Conservation (phyloP, 495 filamentous ascomycete species). For the Penicillium longicatenatum region DNA sequence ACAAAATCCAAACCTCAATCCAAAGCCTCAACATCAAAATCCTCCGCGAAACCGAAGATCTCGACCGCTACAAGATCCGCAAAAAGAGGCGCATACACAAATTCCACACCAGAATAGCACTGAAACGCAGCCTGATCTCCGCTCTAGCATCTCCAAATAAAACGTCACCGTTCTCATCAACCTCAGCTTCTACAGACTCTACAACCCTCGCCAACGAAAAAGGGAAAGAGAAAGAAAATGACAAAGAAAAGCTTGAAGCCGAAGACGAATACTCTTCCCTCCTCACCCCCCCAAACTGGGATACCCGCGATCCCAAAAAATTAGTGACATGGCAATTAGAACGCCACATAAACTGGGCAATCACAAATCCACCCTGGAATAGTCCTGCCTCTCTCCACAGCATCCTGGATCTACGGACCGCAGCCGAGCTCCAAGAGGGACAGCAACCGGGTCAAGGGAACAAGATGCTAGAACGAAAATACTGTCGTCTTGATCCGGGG, state of each 20-base stretch:
- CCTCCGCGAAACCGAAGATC: background rate
- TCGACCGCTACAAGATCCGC: background rate
- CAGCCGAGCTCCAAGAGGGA: background rate
- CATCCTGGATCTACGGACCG: constrained; percentile 6
- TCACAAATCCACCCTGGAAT: background rate
- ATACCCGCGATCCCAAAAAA: background rate
- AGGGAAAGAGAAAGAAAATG: background rate
- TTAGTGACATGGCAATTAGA: constrained; percentile 5
- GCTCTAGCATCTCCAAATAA: background rate
- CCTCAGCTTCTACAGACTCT: background rate
- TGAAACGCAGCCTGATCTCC: background rate
- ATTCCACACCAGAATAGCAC: background rate
- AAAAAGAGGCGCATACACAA: background rate
- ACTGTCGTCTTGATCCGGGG: constrained; percentile 2
- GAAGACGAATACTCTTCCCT: background rate
- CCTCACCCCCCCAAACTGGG: background rate
- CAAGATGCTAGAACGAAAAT: background rate
- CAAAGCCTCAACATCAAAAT: background rate
- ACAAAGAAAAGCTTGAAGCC: background rate
- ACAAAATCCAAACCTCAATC: background rate
- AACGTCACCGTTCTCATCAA: background rate
- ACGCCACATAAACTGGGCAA: constrained; percentile 6
- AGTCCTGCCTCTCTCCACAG: background rate
- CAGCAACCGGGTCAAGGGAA: background rate
- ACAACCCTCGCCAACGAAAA: background rate